Evolutionary conservation across 2,329 filamentous ascomycete genomes (phyloP), one percentile per base, ranked within the genome.

Genomic region (Orbilia oligospora): DNA sequence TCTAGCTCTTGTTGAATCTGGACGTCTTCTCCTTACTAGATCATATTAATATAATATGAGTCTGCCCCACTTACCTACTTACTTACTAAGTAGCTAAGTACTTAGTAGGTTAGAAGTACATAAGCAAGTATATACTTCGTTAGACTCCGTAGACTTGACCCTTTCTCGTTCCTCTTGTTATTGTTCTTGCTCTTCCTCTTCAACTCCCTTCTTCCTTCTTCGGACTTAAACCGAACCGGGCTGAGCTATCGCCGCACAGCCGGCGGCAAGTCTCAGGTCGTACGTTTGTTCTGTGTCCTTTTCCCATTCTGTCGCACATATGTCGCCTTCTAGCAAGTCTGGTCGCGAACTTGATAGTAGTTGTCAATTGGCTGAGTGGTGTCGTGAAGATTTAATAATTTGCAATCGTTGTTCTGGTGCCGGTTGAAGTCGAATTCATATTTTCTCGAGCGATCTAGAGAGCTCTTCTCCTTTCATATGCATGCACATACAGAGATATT

Each of bases 331-430:
- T 6, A 20, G 16, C 18, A 10, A 24, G 14, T 55, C 58, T 58
- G 67, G 66, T 58, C 68, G 68, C 51, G 49, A 46, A 69, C 67
- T n/a, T n/a, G n/a, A n/a, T n/a, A n/a, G n/a, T n/a, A n/a, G n/a
- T n/a, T n/a, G n/a, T n/a, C n/a, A n/a, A n/a, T n/a, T n/a, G n/a
- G n/a, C n/a, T n/a, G n/a, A n/a, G n/a, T n/a, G n/a, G n/a, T n/a
- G 33, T 36, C 33, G 33, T 36, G 33, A 30, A 6, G 27, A 30
- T 30, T 30, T 6, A 30, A 30, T 30, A 30, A 30, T 30, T 3
- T 30, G 27, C 27, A 30, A 6, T 30, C 27, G 27, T 30, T 6
- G 27, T 30, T 3, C n/a, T n/a, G n/a, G n/a, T n/a, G 6, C 27
- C 6, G 27, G 27, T 30, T 30, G 27, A 30, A 30, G 27, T 30